These are phyloP conservation scores for Phlyctochytrium planicorne DNA, from an alignment of 192 early-diverging fungal species.

Conservation along the genomic window DNA sequence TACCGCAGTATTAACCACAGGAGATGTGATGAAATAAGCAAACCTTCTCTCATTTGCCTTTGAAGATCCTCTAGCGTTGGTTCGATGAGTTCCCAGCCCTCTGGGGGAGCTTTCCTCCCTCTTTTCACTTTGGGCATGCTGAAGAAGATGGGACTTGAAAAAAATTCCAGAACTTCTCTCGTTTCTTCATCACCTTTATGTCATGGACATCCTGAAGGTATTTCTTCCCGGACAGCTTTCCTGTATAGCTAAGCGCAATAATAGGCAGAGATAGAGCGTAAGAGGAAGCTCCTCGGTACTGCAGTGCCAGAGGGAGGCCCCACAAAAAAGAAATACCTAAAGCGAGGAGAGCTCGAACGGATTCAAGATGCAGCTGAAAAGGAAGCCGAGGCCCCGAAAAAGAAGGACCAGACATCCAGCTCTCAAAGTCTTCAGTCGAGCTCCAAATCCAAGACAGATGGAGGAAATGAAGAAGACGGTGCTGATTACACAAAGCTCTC, in stretches of 20 bases:
- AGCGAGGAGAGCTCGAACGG: slow-evolving; percentile 73
- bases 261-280: slow-evolving; percentile 70
- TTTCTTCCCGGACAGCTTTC: neutral
- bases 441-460: neutral
- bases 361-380: neutral
- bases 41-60: slow-evolving; percentile 93
- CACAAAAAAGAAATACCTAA: slow-evolving; percentile 73
- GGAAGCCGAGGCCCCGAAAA: slow-evolving; percentile 2
- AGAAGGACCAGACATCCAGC: neutral
- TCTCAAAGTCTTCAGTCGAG: neutral
- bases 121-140: slow-evolving; percentile 55
- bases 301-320: slow-evolving; percentile 23
- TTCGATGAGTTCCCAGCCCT: slow-evolving; percentile 95
- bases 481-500: slow-evolving; percentile 1
- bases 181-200: too few species aligned
- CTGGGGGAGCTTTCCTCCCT: slow-evolving; percentile 84
- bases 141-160: neutral
- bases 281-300: slow-evolving; percentile 61
- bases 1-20: slow-evolving; percentile 25
- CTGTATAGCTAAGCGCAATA: neutral
- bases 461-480: neutral
- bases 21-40: slow-evolving; percentile 6
- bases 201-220: slow-evolving; percentile 25
- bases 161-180: too few species aligned
- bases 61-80: slow-evolving; percentile 88